These are phyloP conservation scores for Zygosaccharomyces sapae DNA, from an alignment of 1,139 yeast genomes.

Conservation along the genomic window DNA sequence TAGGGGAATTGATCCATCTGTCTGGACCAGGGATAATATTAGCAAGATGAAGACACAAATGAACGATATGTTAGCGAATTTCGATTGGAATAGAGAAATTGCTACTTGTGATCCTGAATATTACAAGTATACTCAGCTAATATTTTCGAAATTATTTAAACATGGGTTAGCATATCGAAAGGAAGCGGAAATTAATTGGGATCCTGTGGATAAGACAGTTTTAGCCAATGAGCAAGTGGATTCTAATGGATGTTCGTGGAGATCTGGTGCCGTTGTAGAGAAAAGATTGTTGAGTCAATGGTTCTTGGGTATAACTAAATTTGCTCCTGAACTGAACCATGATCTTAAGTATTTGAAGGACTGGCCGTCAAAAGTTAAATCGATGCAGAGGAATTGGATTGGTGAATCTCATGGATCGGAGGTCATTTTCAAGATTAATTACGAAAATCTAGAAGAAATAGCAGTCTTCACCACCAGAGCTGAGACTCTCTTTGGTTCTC, in stretches of 20 bases:
- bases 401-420: constrained; percentile 84
- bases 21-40: constrained; percentile 79
- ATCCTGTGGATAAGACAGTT: constrained; percentile 90
- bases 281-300: constrained; percentile 78
- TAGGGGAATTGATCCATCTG: constrained; percentile 68
- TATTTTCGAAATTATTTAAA: constrained; percentile 67
- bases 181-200: constrained; percentile 93
- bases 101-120: constrained; percentile 86
- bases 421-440: constrained; percentile 42
- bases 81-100: constrained; percentile 90
- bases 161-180: constrained; percentile 80
- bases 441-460: constrained; percentile 33
- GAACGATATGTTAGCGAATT: constrained; percentile 72
- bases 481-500: constrained; percentile 79
- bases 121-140: constrained; percentile 87
- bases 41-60: constrained; percentile 79
- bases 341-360: constrained; percentile 58
- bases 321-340: constrained; percentile 58
- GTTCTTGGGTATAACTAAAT: constrained; percentile 86
- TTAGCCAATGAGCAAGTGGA: constrained; percentile 97
- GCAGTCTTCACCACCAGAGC: constrained; percentile 81
- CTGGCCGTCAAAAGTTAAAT: constrained; percentile 88
- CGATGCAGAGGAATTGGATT: constrained; percentile 93
- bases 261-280: constrained; percentile 93
- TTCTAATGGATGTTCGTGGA: constrained; percentile 84